A percentile compares a stretch with the other conserved stretches of the same genome.
Conservation (phyloP, 345 rosid genomes). For the Eucalyptus tenuipes region DNA sequence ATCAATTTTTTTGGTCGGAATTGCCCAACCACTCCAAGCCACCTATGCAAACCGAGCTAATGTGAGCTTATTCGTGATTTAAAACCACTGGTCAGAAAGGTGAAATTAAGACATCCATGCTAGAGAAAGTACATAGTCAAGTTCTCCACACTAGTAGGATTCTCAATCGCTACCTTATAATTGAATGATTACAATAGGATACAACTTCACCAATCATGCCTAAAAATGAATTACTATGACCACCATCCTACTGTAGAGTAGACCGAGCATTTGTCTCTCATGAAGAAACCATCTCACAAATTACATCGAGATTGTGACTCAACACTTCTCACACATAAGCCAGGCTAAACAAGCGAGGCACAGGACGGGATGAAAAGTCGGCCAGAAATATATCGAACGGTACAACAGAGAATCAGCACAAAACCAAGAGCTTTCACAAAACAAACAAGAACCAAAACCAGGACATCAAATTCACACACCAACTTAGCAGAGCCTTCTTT, state of each 20-base stretch:
- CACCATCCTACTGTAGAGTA: neutral
- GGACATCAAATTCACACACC: neutral
- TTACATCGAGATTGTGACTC: neutral
- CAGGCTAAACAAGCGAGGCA: neutral
- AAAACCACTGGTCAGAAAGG: neutral
- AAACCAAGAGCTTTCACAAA: neutral
- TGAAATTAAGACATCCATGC: neutral
- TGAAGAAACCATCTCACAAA: neutral
- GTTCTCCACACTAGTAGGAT: neutral
- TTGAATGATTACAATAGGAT: neutral
- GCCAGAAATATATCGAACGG: neutral
- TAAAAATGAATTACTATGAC: neutral
- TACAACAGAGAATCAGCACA: neutral
- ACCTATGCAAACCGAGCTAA: constrained; percentile 18
- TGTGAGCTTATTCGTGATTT: neutral
- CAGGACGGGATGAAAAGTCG: neutral
- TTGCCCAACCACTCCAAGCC: constrained; percentile 73
- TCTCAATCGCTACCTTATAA: neutral
- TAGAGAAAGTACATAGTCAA: neutral
- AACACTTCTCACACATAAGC: neutral
- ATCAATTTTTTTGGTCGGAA: constrained; percentile 70
- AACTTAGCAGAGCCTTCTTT: neutral
- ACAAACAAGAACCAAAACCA: neutral
- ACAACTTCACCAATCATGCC: neutral
- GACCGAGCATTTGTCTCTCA: neutral